Conservation (phyloP, 441 rosid species). For the Daphne laureola region DNA sequence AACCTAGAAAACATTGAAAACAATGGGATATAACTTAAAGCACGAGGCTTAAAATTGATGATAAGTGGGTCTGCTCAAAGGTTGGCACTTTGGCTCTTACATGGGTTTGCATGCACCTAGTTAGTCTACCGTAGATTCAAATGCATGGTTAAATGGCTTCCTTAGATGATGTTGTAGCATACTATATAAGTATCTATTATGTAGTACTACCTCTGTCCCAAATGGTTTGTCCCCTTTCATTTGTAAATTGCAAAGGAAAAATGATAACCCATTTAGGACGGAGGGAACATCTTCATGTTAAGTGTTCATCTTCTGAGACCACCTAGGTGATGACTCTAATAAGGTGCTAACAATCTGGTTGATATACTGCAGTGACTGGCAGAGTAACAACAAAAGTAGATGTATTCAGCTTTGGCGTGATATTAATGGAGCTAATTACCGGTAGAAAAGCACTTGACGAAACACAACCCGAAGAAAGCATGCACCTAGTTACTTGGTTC, state of each 20-base stretch:
- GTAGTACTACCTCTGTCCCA: too few relatives aligned
- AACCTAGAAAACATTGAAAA: slow-evolving; percentile 2
- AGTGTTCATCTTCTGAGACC: not conserved
- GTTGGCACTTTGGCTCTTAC: not conserved
- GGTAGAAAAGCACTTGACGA: slow-evolving; percentile 68
- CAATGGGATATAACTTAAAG: not conserved
- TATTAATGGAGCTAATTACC: slow-evolving; percentile 60
- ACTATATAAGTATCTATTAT: not conserved
- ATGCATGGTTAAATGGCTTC: not conserved
- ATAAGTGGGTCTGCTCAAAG: not conserved
- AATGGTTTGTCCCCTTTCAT: too few relatives aligned
- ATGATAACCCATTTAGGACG: too few relatives aligned
- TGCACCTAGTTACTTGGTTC: slow-evolving; percentile 68
- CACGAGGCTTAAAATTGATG: not conserved
- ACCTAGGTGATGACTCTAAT: not conserved
- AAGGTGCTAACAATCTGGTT: not conserved
- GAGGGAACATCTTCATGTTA: not conserved
- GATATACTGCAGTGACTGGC: slow-evolving; percentile 43
- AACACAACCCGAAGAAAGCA: slow-evolving; percentile 59
- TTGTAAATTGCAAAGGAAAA: too few relatives aligned
- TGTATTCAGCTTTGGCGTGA: slow-evolving; percentile 61
- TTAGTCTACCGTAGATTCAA: not conserved
- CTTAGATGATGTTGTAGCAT: not conserved
- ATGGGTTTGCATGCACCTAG: too few relatives aligned
- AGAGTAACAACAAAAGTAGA: slow-evolving; percentile 61